Evolutionary conservation across 148 eudicot genomes (phyloP).

Genomic region (Rhododendron williamsianum): DNA sequence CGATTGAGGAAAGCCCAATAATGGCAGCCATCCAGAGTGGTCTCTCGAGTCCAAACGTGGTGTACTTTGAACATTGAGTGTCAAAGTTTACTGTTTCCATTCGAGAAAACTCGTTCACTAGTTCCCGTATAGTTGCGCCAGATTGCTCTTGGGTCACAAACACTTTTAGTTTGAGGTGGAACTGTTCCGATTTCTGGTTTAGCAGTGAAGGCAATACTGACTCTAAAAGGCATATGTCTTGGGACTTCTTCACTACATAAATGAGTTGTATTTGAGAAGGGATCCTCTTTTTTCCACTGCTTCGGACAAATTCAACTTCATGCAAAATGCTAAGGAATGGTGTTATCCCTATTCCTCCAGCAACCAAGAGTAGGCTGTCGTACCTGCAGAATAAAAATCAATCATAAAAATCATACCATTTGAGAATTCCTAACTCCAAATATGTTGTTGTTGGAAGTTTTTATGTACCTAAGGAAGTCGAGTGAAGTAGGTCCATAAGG

Average conservation of each 20-base stretch:
- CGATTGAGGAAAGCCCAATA: conserved; percentile 32
- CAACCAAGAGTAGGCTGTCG: conserved; percentile 56
- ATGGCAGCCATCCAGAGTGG: conserved; percentile 42
- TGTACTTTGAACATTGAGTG: conserved; percentile 22
- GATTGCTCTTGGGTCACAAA: conserved; percentile 59
- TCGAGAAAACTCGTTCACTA: conserved; percentile 36
- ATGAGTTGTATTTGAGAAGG: conserved; percentile 52
- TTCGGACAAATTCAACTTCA: conserved; percentile 32
- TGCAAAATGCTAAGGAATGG: conserved; percentile 80
- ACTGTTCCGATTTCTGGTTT: conserved; percentile 25
- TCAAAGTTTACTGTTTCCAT: conserved; percentile 26
- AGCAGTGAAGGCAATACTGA: conserved; percentile 44
- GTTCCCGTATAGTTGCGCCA: conserved; percentile 33
- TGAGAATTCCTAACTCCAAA: neutral
- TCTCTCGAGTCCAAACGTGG: conserved; percentile 34
- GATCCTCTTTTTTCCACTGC: conserved; percentile 14
- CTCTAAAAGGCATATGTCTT: conserved; percentile 42
- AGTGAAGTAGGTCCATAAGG: conserved; percentile 80
- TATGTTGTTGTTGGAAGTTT: neutral
- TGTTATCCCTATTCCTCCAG: conserved; percentile 86
- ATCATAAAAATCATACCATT: neutral
- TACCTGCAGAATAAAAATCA: conserved; percentile 40
- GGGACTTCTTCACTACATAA: conserved; percentile 51
- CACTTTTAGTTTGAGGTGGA: conserved; percentile 40
- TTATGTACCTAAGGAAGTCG: conserved; percentile 50